phyloP scores from a whole-genome alignment of 2,329 filamentous ascomycete genomes.

The Xylariomycetidae sp. region DNA sequence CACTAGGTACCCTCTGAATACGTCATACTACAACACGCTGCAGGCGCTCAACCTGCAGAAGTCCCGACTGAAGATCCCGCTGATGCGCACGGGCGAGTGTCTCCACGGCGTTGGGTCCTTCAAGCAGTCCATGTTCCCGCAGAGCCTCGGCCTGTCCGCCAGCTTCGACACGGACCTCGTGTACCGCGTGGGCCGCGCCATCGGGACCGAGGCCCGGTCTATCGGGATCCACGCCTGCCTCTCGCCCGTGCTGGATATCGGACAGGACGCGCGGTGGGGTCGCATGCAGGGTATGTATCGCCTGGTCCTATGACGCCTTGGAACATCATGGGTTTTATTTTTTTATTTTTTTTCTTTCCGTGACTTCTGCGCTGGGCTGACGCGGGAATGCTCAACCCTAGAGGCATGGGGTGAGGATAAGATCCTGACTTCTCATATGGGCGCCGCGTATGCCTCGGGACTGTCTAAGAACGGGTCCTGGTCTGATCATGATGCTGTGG shows the following conservation, averaged over 20 bases:
- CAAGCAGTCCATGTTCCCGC: conserved; percentile 41
- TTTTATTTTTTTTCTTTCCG: not conserved
- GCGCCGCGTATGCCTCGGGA: conserved; percentile 37
- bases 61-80: conserved; percentile 33
- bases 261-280: conserved; percentile 39
- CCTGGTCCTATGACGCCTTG: no score
- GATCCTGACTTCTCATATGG: conserved; percentile 38
- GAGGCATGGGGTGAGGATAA: conserved; percentile 45
- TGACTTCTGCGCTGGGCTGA: no score
- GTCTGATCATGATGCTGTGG: conserved; percentile 36
- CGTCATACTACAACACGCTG: conserved; percentile 35
- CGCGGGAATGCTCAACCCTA: no score
- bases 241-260: conserved; percentile 38
- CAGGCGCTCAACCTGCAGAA: conserved; percentile 34
- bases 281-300: conserved; percentile 32
- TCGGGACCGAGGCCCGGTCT: conserved; percentile 37
- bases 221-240: conserved; percentile 41
- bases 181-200: conserved; percentile 35
- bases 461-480: conserved; percentile 39
- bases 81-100: conserved; percentile 39
- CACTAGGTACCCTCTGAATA: conserved; percentile 36
- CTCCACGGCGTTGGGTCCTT: conserved; percentile 40
- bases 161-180: conserved; percentile 38
- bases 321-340: no score
- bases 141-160: conserved; percentile 35